Evolutionary conservation across 2,329 filamentous ascomycete genomes (phyloP).

Genomic region (Phyllosticta citriasiana): DNA sequence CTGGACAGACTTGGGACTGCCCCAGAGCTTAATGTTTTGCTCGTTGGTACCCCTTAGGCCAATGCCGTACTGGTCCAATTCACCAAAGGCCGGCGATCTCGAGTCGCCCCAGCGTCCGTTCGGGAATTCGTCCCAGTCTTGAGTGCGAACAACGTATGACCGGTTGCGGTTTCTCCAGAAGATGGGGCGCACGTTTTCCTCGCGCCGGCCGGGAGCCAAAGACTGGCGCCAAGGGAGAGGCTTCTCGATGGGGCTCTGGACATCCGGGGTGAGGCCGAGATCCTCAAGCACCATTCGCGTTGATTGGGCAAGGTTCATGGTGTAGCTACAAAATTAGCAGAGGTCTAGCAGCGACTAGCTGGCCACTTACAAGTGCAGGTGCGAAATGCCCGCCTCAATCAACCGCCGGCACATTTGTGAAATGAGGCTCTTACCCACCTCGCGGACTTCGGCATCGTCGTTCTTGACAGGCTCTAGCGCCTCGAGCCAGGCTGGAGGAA

Average conservation of each 20-base stretch:
- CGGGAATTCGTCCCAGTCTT: conserved; percentile 98
- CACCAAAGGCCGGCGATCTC: conserved; percentile 88
- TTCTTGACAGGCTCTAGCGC: conserved; percentile 90
- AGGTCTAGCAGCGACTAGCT: not conserved
- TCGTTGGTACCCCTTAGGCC: conserved; percentile 91
- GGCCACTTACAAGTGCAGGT: conserved; percentile 68
- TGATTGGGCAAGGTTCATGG: conserved; percentile 94
- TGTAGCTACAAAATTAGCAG: conserved; percentile 50
- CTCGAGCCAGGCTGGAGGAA: conserved; percentile 72
- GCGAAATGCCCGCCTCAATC: conserved; percentile 68
- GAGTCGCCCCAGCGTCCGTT: conserved; percentile 99
- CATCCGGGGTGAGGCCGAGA: conserved; percentile 68
- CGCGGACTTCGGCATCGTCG: conserved; percentile 84
- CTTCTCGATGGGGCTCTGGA: conserved; percentile 70
- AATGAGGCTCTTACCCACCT: conserved; percentile 78
- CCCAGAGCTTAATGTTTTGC: conserved; percentile 92
- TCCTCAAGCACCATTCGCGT: conserved; percentile 92
- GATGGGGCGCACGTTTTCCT: conserved; percentile 92
- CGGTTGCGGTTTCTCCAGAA: conserved; percentile 98
- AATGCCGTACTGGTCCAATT: conserved; percentile 88
- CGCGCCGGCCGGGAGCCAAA: conserved; percentile 74
- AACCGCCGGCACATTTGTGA: conserved; percentile 85
- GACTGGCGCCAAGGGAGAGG: conserved; percentile 96
- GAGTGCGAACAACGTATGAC: conserved; percentile 88
- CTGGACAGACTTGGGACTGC: conserved; percentile 65